Percentiles rank a stretch among this genome's conserved stretches.
Evolutionary conservation across 2,329 filamentous ascomycete genomes (phyloP).

Genomic region (Ploettnerulaceae sp.): DNA sequence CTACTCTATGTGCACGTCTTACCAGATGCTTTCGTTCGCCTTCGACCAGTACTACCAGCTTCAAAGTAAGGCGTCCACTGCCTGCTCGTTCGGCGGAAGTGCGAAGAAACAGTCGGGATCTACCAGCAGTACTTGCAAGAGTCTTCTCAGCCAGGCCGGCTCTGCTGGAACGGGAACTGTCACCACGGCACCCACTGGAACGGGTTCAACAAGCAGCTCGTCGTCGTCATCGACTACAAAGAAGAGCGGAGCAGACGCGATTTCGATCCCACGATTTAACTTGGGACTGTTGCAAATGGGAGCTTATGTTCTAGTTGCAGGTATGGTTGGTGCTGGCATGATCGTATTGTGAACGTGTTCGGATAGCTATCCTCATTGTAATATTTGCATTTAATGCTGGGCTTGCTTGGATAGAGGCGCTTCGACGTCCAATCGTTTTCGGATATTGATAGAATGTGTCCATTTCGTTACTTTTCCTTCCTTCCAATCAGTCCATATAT

Average conservation of each 20-base stretch:
- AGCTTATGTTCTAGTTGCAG: slow-evolving; percentile 45
- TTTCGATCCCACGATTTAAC: slow-evolving; percentile 42
- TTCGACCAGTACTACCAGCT: slow-evolving; percentile 67
- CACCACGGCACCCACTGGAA: slow-evolving; percentile 41
- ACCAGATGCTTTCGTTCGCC: slow-evolving; percentile 67
- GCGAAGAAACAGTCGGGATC: slow-evolving; percentile 49
- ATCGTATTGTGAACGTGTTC: slow-evolving; percentile 44
- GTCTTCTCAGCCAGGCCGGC: slow-evolving; percentile 59
- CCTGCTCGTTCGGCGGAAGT: slow-evolving; percentile 68
- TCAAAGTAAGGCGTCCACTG: slow-evolving; percentile 48
- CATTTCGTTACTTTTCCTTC: not conserved
- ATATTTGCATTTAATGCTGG: slow-evolving; percentile 15
- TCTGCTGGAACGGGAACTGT: slow-evolving; percentile 53
- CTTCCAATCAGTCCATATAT: not conserved
- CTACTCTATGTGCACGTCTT: slow-evolving; percentile 69
- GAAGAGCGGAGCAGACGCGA: slow-evolving; percentile 37
- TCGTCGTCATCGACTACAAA: slow-evolving; percentile 25
- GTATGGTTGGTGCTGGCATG: slow-evolving; percentile 49
- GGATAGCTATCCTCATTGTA: slow-evolving; percentile 4
- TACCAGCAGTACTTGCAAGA: slow-evolving; percentile 49
- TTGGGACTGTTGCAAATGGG: slow-evolving; percentile 43
- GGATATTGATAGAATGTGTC: not conserved
- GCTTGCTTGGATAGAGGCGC: slow-evolving; percentile 7
- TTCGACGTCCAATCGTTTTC: not conserved
- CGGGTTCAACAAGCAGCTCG: slow-evolving; percentile 27